Evolutionary conservation across 805 yeast genomes (phyloP).

Genomic region (Candida boleticola): DNA sequence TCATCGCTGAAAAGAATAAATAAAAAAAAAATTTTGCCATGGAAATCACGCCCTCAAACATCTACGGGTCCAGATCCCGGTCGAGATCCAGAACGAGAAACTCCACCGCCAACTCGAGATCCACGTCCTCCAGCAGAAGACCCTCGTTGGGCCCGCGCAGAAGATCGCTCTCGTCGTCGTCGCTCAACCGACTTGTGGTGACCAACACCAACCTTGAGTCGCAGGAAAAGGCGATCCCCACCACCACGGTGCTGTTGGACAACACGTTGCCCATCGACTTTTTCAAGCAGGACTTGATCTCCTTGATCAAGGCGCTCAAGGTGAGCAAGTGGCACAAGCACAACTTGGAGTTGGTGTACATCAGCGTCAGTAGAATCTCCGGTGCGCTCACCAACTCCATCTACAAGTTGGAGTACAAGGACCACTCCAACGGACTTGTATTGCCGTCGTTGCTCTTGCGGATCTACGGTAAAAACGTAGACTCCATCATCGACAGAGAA

Average conservation of each 20-base stretch:
- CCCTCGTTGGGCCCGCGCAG: constrained; percentile 29
- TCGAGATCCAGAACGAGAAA: constrained; percentile 35
- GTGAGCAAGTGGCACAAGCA: constrained; percentile 80
- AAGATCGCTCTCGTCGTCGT: constrained; percentile 35
- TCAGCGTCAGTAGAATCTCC: constrained; percentile 65
- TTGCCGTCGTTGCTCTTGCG: constrained; percentile 70
- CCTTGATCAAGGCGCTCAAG: constrained; percentile 57
- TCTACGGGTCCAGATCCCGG: constrained; percentile 27
- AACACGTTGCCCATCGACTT: constrained; percentile 79
- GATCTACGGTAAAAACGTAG: constrained; percentile 87
- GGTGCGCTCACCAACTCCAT: constrained; percentile 95
- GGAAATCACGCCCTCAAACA: constrained; percentile 13
- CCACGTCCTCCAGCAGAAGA: constrained; percentile 32
- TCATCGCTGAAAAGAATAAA: no score
- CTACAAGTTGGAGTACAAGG: constrained; percentile 63
- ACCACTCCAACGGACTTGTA: constrained; percentile 28
- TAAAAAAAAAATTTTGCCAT: no score
- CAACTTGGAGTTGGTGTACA: constrained; percentile 33
- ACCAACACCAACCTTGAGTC: constrained; percentile 26
- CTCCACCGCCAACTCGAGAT: constrained; percentile 32
- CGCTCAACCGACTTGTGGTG: constrained; percentile 25
- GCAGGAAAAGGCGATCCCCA: constrained; percentile 38
- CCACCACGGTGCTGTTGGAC: constrained; percentile 63
- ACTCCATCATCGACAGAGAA: constrained; percentile 80
- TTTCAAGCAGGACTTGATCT: constrained; percentile 75